These are phyloP conservation scores for Neoconidiobolus thromboides DNA, from an alignment of 371 early-diverging fungal genomes.

Conservation along the genomic window DNA sequence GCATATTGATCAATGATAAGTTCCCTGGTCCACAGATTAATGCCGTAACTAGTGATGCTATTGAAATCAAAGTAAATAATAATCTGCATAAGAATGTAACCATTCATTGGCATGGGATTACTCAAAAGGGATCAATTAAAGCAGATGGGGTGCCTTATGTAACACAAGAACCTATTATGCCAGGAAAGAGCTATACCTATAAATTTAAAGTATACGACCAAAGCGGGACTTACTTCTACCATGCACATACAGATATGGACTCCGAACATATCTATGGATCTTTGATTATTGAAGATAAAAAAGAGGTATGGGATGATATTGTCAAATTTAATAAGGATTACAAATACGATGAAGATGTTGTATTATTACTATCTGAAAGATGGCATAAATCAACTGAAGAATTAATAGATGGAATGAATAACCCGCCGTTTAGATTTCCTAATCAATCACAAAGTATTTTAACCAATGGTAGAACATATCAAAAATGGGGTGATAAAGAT, in stretches of 20 bases:
- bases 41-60: conserved; percentile 15
- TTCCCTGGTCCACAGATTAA: conserved; percentile 22
- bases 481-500: too few species aligned
- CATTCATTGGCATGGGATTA: conserved; percentile 23
- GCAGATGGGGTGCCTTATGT: conserved; percentile 23
- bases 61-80: conserved; percentile 18
- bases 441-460: neutral
- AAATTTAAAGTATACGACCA: conserved; percentile 16
- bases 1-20: conserved; percentile 15
- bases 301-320: neutral
- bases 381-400: neutral
- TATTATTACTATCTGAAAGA: neutral
- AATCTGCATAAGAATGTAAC: conserved; percentile 9
- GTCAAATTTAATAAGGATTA: neutral
- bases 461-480: neutral
- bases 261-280: neutral
- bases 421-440: neutral
- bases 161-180: conserved; percentile 17
- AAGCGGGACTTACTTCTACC: conserved; percentile 15
- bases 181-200: conserved; percentile 14
- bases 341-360: neutral
- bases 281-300: neutral
- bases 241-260: conserved; percentile 1
- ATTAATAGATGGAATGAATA: neutral
- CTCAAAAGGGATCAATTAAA: conserved; percentile 16